Evolutionary conservation across 2,329 filamentous ascomycete genomes (phyloP).

Genomic region (Fusarium temperatum): DNA sequence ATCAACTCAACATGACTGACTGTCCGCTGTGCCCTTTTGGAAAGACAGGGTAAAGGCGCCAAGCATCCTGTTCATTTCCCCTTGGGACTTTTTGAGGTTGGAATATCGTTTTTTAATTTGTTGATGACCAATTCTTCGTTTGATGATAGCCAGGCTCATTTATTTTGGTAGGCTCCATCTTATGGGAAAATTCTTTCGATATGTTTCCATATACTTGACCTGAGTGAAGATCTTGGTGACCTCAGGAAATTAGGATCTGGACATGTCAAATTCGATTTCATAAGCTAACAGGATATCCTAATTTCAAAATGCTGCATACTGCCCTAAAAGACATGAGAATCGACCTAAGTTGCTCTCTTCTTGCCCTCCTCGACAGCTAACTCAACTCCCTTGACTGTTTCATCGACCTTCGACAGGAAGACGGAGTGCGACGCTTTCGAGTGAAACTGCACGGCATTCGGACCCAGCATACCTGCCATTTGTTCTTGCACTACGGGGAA

Average conservation of each 20-base stretch:
- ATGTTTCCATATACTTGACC: no score
- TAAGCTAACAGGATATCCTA: background rate
- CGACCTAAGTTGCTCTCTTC: background rate
- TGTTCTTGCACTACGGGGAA: slow-evolving; percentile 28
- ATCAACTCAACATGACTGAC: background rate
- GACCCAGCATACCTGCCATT: slow-evolving; percentile 28
- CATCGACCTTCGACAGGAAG: slow-evolving; percentile 20
- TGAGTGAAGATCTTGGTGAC: rapidly evolving
- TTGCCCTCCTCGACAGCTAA: slow-evolving; percentile 14
- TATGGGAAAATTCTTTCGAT: rapidly evolving
- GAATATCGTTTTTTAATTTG: background rate
- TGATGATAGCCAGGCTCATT: background rate
- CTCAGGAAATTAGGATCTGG: background rate
- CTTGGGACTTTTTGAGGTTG: background rate
- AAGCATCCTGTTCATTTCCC: no score
- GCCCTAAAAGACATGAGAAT: rapidly evolving
- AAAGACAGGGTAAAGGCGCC: background rate
- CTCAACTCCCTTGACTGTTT: slow-evolving; percentile 27
- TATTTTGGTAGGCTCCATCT: no score
- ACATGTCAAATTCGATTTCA: background rate
- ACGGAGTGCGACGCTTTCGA: slow-evolving; percentile 22
- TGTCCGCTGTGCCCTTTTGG: background rate
- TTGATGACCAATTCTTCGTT: rapidly evolving
- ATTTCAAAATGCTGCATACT: background rate
- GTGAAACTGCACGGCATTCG: slow-evolving; percentile 3